A percentile compares a stretch with the other conserved stretches of the same genome.
Conservation (phyloP, 1,139 yeast species). For the Spencermartinsiella ligniputridi region DNA sequence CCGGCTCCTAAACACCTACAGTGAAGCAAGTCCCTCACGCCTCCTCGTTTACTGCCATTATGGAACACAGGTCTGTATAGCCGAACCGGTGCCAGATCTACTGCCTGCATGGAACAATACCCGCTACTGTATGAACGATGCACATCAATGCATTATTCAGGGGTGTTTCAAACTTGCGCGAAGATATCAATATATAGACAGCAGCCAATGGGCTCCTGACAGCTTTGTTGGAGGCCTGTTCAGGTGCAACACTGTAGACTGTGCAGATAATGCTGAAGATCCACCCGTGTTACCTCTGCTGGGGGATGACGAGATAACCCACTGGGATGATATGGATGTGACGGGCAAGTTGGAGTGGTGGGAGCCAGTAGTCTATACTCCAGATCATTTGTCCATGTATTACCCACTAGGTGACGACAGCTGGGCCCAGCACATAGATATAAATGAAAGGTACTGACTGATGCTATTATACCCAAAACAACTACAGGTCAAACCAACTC, state of each 20-base stretch:
- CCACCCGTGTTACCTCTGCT: slow-evolving; percentile 25
- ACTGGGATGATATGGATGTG: slow-evolving; percentile 15
- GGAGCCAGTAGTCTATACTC: slow-evolving; percentile 27
- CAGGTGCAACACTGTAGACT: slow-evolving; percentile 16
- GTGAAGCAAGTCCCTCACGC: background rate
- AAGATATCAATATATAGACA: slow-evolving; percentile 6
- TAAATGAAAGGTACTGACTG: slow-evolving; percentile 20
- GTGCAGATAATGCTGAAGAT: slow-evolving; percentile 15
- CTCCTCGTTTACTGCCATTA: background rate
- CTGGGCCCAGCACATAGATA: slow-evolving; percentile 24
- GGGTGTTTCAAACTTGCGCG: slow-evolving; percentile 24
- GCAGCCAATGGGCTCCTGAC: slow-evolving; percentile 19
- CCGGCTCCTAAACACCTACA: slow-evolving; percentile 11
- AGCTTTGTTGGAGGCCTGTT: slow-evolving; percentile 27
- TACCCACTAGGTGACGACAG: slow-evolving; percentile 21
- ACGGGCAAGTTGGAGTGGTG: slow-evolving; percentile 8
- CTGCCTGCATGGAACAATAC: background rate
- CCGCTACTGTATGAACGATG: background rate
- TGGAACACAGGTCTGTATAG: background rate
- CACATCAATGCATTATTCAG: slow-evolving; percentile 4
- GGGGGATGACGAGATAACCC: slow-evolving; percentile 27
- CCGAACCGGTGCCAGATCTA: background rate
- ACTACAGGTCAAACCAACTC: slow-evolving; percentile 50
- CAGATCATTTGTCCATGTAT: slow-evolving; percentile 22
- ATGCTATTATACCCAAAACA: no score